Conservation (phyloP, 805 yeast species). For the Yamadazyma kitorensis region DNA sequence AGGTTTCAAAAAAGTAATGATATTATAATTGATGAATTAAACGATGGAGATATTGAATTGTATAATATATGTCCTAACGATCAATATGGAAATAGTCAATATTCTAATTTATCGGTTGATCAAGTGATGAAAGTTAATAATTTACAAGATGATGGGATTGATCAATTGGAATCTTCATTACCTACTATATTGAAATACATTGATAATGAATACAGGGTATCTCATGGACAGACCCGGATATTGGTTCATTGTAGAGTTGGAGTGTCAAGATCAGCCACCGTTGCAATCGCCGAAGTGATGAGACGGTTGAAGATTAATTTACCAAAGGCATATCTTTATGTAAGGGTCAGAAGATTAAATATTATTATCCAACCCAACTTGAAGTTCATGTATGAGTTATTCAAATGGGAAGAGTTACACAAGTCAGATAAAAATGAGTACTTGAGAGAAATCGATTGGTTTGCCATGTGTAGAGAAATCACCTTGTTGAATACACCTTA, state of each 20-base stretch:
- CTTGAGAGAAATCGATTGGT: constrained; percentile 82
- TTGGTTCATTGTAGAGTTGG: constrained; percentile 95
- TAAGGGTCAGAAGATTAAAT: constrained; percentile 85
- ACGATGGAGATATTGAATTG: constrained; percentile 31
- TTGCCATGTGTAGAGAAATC: constrained; percentile 78
- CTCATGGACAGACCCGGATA: constrained; percentile 27
- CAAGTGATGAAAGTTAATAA: constrained; percentile 64
- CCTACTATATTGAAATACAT: constrained; percentile 65
- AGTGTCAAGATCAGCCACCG: constrained; percentile 91
- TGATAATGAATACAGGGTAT: constrained; percentile 33
- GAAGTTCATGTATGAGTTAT: constrained; percentile 85
- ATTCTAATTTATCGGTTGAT: constrained; percentile 23
- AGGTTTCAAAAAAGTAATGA: constrained; percentile 25
- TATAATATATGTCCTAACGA: constrained; percentile 23
- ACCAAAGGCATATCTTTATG: constrained; percentile 80
- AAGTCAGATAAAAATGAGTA: constrained; percentile 9
- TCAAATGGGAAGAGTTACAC: constrained; percentile 44
- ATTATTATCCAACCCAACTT: constrained; percentile 93
- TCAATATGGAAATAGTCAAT: constrained; percentile 2
- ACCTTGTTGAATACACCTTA: constrained; percentile 72
- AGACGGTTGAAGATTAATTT: constrained; percentile 61
- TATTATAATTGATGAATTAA: constrained; percentile 19
- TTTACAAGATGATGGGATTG: constrained; percentile 89
- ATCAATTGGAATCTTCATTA: constrained; percentile 61
- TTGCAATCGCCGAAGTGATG: constrained; percentile 95